phyloP scores from a whole-genome alignment of 75 land plant genomes.

The Ceratopteris richardii region DNA sequence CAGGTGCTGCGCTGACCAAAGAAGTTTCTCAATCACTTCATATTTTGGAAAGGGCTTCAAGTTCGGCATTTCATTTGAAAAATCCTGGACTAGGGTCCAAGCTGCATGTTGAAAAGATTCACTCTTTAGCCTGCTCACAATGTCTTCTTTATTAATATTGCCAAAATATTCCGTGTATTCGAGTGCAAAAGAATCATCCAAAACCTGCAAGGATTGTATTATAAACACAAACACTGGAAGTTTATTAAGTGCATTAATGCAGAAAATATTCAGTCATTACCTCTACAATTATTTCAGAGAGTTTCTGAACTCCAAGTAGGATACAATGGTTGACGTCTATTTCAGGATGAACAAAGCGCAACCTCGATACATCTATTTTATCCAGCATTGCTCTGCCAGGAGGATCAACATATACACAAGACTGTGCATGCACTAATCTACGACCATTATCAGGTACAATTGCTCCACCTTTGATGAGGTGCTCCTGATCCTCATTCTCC shows the following conservation, averaged over 20 bases:
- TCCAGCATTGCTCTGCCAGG: constrained; percentile 54
- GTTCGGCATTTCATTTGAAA: constrained; percentile 18
- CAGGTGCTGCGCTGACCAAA: constrained; percentile 43
- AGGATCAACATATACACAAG: constrained; percentile 85
- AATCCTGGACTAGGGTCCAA: constrained; percentile 39
- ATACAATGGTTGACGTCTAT: constrained; percentile 48
- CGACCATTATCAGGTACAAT: constrained; percentile 87
- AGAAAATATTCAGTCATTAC: constrained; percentile 23
- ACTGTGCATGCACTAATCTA: constrained; percentile 75
- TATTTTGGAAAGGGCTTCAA: constrained; percentile 23
- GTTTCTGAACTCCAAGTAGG: constrained; percentile 68
- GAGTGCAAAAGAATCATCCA: constrained; percentile 36
- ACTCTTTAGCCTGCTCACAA: constrained; percentile 49
- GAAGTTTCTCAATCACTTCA: constrained; percentile 25
- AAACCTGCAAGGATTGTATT: constrained; percentile 42
- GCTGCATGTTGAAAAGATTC: constrained; percentile 45
- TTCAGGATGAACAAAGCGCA: constrained; percentile 80
- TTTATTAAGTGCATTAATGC: constrained; percentile 3
- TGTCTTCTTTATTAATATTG: constrained; percentile 21
- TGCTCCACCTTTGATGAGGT: constrained; percentile 6
- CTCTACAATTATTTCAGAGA: constrained; percentile 84
- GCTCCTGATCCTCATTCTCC: constrained; percentile 21
- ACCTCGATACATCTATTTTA: constrained; percentile 62
- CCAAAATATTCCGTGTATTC: constrained; percentile 46
- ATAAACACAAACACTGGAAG: neutral